Evolutionary conservation across 1,284 basidiomycete species (phyloP).

Genomic region (Austroboletus niveus): DNA sequence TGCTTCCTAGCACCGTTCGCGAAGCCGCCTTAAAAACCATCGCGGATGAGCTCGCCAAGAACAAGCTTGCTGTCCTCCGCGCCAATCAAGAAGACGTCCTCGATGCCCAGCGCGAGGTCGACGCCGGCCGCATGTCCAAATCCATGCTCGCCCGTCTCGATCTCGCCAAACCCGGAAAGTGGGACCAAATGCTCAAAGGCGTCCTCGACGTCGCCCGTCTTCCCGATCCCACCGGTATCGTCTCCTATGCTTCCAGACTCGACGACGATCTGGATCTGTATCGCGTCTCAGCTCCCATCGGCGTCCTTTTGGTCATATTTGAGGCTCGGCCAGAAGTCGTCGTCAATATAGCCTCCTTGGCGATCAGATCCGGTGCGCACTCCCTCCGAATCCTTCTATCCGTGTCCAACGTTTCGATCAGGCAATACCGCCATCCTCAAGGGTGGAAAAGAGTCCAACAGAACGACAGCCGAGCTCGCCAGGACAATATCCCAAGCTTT

Average conservation of each 20-base stretch:
- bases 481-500: conserved; percentile 82
- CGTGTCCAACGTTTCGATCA: conserved; percentile 27
- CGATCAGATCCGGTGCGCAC: conserved; percentile 90
- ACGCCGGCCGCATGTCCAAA: conserved; percentile 78
- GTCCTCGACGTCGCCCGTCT: conserved; percentile 84
- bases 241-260: conserved; percentile 86
- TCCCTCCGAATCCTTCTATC: conserved; percentile 4
- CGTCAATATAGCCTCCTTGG: conserved; percentile 94
- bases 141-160: conserved; percentile 87
- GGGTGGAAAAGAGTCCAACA: conserved; percentile 91
- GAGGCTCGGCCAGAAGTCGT: conserved; percentile 98
- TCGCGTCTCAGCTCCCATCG: conserved; percentile 95
- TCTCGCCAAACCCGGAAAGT: conserved; percentile 84
- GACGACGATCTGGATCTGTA: conserved; percentile 89
- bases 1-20: conserved; percentile 66
- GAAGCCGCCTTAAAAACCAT: conserved; percentile 73
- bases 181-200: conserved; percentile 91
- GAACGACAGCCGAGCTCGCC: conserved; percentile 75
- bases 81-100: conserved; percentile 83
- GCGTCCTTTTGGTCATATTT: conserved; percentile 95
- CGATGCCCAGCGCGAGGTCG: conserved; percentile 78
- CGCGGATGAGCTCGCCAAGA: conserved; percentile 58
- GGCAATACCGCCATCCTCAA: conserved; percentile 96
- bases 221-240: conserved; percentile 83
- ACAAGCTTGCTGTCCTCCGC: conserved; percentile 66